Evolutionary conservation across 2,329 filamentous ascomycete species (phyloP), one percentile per base, ranked within the genome.

Genomic region (Arthrinium phaeospermum): DNA sequence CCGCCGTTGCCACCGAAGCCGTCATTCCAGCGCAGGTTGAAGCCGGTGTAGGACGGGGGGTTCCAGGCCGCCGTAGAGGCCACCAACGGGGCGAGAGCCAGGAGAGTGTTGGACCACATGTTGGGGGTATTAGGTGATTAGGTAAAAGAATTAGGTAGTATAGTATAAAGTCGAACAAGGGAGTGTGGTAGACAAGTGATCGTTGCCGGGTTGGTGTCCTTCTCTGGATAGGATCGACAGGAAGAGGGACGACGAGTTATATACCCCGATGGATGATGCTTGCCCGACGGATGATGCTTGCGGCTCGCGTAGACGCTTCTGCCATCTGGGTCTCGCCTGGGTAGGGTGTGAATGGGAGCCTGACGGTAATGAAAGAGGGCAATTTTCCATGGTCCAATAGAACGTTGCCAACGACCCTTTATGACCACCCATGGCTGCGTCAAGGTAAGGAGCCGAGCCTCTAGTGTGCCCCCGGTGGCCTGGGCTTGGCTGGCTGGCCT

Each of bases 1-100:
- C 84, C 86, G 16, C 81, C 77, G 13, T 79, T 71, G 16, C 86
- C 86, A n/a, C 75, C 41, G 74, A 88, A 89, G 45, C 27, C 49
- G 34, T 70, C 69, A n/a, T 16, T 61, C 69, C 69, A 70, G 24
- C 22, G 4, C 49, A 70, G 47, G 30, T 27, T 41, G 49, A 44
- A 70, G 12, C 49, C 69, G 24, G 16, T 49, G n/a, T 51, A 37
- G 12, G 69, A 61, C 4, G 69, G 69, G 34, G 57, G 57, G 12
- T 34, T 10, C 57, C 30, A 64, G 41, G 44, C 67, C 3, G 46
- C 34, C 16, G 57, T 41, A n/a, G 57, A 41, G 3, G 19, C 57
- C 57, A 64, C 57, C 22, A 64, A 30, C 4, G 67, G 41, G 24
- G 44, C 14, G 8, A 64, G 57, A 64, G 19, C 57, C 57, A 64